A percentile compares a stretch with the other conserved stretches of the same genome.
Evolutionary conservation across 768 basidiomycete species (phyloP).

Genomic region (Hypholoma fasciculare): DNA sequence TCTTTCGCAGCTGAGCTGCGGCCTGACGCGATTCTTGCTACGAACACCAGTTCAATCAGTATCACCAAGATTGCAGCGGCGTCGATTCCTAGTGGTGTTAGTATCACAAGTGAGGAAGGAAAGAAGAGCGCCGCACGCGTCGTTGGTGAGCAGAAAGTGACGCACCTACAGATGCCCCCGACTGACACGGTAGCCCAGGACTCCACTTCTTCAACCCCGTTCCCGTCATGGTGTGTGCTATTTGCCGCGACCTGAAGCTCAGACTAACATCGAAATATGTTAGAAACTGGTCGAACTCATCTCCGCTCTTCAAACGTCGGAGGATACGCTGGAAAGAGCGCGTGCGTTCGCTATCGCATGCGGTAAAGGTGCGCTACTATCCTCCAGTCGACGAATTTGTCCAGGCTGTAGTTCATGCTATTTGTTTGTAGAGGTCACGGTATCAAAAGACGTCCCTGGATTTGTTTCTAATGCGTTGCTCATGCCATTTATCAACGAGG

Average conservation of each 20-base stretch:
- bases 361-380: conserved; percentile 67
- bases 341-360: conserved; percentile 84
- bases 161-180: background rate
- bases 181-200: conserved; percentile 38
- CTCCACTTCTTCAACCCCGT: conserved; percentile 97
- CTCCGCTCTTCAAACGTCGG: conserved; percentile 87
- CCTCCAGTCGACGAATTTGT: background rate
- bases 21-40: conserved; percentile 79
- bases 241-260: background rate
- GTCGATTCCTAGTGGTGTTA: conserved; percentile 59
- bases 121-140: conserved; percentile 69
- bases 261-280: background rate
- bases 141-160: conserved; percentile 56
- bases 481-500: conserved; percentile 98
- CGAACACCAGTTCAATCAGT: conserved; percentile 93
- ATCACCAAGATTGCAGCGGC: conserved; percentile 92
- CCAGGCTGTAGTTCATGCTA: background rate
- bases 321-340: conserved; percentile 72
- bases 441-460: conserved; percentile 89
- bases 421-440: conserved; percentile 75
- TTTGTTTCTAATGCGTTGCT: conserved; percentile 94
- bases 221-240: conserved; percentile 79
- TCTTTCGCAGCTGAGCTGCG: conserved; percentile 66
- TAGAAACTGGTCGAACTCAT: conserved; percentile 96
- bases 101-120: conserved; percentile 62